Conservation (phyloP, 73 alveolate genomes). For the Durusdinium trenchii region DNA sequence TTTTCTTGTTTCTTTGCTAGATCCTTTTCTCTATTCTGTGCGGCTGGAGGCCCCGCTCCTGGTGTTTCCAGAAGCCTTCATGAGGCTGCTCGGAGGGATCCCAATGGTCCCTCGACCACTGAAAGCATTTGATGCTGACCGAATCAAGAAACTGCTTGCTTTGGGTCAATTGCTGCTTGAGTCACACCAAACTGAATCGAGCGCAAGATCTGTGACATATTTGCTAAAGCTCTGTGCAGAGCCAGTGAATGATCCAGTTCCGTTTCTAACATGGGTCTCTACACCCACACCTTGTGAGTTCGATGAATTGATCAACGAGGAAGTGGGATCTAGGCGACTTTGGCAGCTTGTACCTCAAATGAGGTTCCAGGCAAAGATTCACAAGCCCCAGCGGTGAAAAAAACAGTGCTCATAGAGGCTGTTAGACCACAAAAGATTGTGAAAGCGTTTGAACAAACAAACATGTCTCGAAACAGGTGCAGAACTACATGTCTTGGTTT, state of each 20-base stretch:
- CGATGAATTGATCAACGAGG: background rate
- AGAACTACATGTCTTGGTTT: no score
- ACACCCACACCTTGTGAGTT: background rate
- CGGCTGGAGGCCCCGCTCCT: background rate
- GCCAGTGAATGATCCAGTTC: background rate
- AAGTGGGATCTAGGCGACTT: background rate
- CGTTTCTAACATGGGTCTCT: background rate
- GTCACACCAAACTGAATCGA: background rate
- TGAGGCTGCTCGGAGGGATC: background rate
- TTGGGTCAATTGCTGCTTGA: background rate
- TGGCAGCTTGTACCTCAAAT: background rate
- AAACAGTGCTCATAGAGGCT: no score
- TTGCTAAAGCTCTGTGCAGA: background rate
- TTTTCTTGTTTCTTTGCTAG: no score
- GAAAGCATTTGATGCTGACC: background rate
- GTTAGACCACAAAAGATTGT: no score
- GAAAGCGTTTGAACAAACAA: no score
- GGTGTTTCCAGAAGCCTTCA: slow-evolving; percentile 15
- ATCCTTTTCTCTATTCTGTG: background rate
- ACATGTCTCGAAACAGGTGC: no score
- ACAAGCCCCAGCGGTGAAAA: no score
- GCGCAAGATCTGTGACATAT: background rate
- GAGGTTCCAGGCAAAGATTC: slow-evolving; percentile 5
- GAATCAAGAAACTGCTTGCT: background rate
- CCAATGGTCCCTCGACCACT: background rate